Evolutionary conservation across 2,329 filamentous ascomycete species (phyloP).

Genomic region (Penicillium sp.): DNA sequence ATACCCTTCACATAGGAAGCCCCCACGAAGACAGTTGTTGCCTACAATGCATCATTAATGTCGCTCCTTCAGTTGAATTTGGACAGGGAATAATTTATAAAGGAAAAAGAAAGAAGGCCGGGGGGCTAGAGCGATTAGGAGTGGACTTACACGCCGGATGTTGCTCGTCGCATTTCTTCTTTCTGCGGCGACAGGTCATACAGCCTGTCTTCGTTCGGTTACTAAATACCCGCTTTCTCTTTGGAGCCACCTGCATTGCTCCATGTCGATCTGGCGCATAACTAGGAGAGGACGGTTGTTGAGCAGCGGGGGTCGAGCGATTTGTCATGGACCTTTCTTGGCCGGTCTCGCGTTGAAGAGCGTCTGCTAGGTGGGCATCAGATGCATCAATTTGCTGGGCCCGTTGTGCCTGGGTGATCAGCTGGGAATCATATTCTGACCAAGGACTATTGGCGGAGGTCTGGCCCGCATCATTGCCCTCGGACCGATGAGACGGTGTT

Average conservation of each 20-base stretch:
- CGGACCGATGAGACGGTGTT: constrained; percentile 23
- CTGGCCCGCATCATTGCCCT: constrained; percentile 32
- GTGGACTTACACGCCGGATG: constrained; percentile 79
- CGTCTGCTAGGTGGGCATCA: constrained; percentile 53
- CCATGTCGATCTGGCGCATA: constrained; percentile 35
- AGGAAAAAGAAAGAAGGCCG: neutral
- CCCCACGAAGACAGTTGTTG: constrained; percentile 85
- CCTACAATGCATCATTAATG: constrained; percentile 49
- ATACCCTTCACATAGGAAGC: constrained; percentile 90
- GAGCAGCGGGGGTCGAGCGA: constrained; percentile 36
- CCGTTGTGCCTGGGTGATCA: constrained; percentile 48
- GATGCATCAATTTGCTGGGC: constrained; percentile 46
- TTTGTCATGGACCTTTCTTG: constrained; percentile 37
- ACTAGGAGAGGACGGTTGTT: constrained; percentile 33
- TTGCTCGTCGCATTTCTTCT: constrained; percentile 97
- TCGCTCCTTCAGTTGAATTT: constrained; percentile 3
- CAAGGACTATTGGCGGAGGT: constrained; percentile 33
- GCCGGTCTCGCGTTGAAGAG: constrained; percentile 50
- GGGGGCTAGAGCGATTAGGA: constrained; percentile 3
- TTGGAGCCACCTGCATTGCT: constrained; percentile 41
- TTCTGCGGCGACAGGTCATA: constrained; percentile 83
- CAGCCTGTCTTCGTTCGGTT: constrained; percentile 96
- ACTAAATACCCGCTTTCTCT: constrained; percentile 66
- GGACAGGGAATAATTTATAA: constrained; percentile 11
- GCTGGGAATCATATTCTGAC: constrained; percentile 42